A percentile compares a stretch with the other conserved stretches of the same genome.
These are phyloP conservation scores for Grammothele lineata DNA, from an alignment of 768 basidiomycete genomes.

Conservation along the genomic window DNA sequence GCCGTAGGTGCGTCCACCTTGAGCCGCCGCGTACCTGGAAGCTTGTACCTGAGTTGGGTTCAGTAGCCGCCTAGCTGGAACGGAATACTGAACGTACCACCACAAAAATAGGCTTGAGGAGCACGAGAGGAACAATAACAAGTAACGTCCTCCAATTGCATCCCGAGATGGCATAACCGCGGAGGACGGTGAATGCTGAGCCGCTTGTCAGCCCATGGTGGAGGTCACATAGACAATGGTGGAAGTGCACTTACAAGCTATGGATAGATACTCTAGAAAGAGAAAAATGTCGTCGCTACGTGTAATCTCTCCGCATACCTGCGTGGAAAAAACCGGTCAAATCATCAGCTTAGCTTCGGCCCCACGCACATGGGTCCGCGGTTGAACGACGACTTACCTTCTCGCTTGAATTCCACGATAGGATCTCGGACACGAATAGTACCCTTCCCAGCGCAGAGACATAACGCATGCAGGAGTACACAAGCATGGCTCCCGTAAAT, in stretches of 20 bases:
- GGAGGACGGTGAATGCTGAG: constrained; percentile 17
- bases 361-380: background rate
- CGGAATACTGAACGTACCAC: background rate
- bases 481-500: constrained; percentile 13
- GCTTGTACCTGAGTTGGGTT: background rate
- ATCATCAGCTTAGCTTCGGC: no score
- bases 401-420: constrained; percentile 9
- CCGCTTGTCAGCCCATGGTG: no score
- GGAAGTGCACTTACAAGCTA: constrained; percentile 8
- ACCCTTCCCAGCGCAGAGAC: constrained; percentile 12
- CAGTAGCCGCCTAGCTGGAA: no score
- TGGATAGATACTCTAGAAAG: constrained; percentile 14
- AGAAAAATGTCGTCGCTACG: constrained; percentile 16
- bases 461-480: constrained; percentile 14
- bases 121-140: constrained; percentile 5
- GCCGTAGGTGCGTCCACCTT: background rate
- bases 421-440: constrained; percentile 9
- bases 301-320: constrained; percentile 14
- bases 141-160: constrained; percentile 8
- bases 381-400: background rate
- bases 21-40: background rate
- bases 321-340: no score
- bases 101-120: background rate
- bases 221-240: no score
- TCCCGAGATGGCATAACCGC: constrained; percentile 15